phyloP scores from a whole-genome alignment of 73 alveolate species.

The Paramecium tetraurelia region DNA sequence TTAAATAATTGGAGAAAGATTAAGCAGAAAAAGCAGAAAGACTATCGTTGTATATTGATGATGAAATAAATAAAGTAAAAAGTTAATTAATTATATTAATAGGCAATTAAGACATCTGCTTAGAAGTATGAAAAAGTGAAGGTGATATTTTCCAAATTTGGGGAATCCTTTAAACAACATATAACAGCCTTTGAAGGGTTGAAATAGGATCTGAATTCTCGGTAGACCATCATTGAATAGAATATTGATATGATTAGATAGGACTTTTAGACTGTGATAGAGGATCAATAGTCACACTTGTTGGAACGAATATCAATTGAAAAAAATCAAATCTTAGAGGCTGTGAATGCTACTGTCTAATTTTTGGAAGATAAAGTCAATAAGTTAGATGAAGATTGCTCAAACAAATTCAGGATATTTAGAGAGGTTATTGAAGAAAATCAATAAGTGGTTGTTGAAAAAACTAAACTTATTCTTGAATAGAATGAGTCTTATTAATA shows the following conservation, averaged over 20 bases:
- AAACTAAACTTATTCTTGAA: neutral
- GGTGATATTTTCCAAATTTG: conserved; percentile 47
- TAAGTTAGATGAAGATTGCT: conserved; percentile 49
- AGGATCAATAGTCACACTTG: neutral
- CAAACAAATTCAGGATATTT: neutral
- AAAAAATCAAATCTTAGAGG: neutral
- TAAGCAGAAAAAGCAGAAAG: conserved; percentile 38
- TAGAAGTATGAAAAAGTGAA: conserved; percentile 50
- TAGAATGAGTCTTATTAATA: neutral
- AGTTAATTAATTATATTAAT: neutral
- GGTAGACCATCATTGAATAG: neutral
- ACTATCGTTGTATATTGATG: conserved; percentile 43
- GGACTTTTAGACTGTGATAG: conserved; percentile 15
- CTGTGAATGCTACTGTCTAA: neutral
- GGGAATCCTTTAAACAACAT: conserved; percentile 46
- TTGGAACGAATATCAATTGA: conserved; percentile 34
- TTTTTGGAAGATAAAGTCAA: conserved; percentile 42
- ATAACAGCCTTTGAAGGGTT: conserved; percentile 15
- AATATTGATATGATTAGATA: conserved; percentile 30
- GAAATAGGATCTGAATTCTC: conserved; percentile 27
- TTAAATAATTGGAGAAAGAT: conserved; percentile 19
- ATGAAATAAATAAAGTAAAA: conserved; percentile 47
- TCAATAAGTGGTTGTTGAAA: neutral
- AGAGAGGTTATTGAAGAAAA: conserved; percentile 35
- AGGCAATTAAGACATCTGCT: neutral